Evolutionary conservation across 805 yeast species (phyloP), one percentile per base, ranked within the genome.

Genomic region (Huiozyma sinensis): DNA sequence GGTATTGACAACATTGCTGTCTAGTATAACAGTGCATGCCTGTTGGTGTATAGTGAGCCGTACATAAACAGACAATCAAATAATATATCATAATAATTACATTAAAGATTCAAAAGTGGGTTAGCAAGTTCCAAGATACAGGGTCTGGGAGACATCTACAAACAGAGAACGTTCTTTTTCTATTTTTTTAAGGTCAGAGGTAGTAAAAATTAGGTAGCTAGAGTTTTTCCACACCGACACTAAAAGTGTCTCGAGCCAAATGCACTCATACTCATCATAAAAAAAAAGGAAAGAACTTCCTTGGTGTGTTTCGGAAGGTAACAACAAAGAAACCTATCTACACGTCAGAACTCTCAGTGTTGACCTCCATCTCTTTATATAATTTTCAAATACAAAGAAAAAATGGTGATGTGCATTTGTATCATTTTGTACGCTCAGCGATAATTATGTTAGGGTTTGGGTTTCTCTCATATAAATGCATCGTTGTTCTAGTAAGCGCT

Each of bases 221-320:
- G 95, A 79, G 72, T 85, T 84, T 85, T 85, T 88, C 96, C 95
- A 88, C 96, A 88, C 75, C 89, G 88, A 83, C 88, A 72, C 66
- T 71, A 73, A 64, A 47, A 44, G 47, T 48, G 53, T 83, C 95
- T 87, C 95, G 95, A 88, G 96, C 95, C 96, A 88, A 88, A 88
- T 88, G 96, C 96, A 86, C 95, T 88, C 96, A 69, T 69, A 54
- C 81, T 85, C 95, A 85, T 85, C 95, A 85, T 77, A 49, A 65
- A 55, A 17, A 17, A 50, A 58, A 49, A 54, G 64, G 61, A 60
- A 58, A 57, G 51, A 50, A 60, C 63, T 58, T 58, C 63, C 63
- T 52, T 46, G 47, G 47, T 42, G 46, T 40, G 44, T 48, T 39
- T 38, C 28, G 33, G 9, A 9, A 39, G 36, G 38, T 11, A 31